These are phyloP conservation scores for Epichloe glyceriae DNA, from an alignment of 2,329 filamentous ascomycete genomes.

Conservation along the genomic window DNA sequence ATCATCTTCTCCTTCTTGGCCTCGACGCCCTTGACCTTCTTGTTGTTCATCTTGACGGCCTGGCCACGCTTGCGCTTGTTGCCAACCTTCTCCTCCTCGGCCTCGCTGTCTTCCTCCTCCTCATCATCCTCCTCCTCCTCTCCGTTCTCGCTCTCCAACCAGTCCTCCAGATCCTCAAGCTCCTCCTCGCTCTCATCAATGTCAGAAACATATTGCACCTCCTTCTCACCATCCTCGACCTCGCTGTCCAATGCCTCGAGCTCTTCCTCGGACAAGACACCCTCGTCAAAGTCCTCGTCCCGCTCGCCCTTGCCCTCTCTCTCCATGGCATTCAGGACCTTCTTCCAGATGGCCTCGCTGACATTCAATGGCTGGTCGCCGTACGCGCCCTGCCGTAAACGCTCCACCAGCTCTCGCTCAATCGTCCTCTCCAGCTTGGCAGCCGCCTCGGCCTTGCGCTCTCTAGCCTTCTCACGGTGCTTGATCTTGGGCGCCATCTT, in stretches of 20 bases:
- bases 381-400: slow-evolving; percentile 83
- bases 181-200: slow-evolving; percentile 75
- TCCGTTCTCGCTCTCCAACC: slow-evolving; percentile 63
- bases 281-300: slow-evolving; percentile 81
- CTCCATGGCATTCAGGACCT: slow-evolving; percentile 84
- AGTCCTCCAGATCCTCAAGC: slow-evolving; percentile 74
- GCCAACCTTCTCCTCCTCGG: slow-evolving; percentile 41
- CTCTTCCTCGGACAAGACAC: slow-evolving; percentile 66
- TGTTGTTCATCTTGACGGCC: slow-evolving; percentile 33
- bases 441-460: slow-evolving; percentile 64
- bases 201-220: slow-evolving; percentile 89
- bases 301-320: slow-evolving; percentile 68
- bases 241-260: slow-evolving; percentile 57
- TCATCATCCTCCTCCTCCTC: slow-evolving; percentile 46
- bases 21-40: slow-evolving; percentile 43
- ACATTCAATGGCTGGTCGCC: slow-evolving; percentile 91
- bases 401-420: slow-evolving; percentile 85
- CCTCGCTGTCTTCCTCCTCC: slow-evolving; percentile 44
- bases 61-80: slow-evolving; percentile 41
- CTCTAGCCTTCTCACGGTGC: slow-evolving; percentile 60
- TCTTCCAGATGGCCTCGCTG: slow-evolving; percentile 92
- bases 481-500: slow-evolving; percentile 84
- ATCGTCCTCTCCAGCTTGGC: slow-evolving; percentile 94
- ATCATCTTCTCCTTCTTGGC: slow-evolving; percentile 52
- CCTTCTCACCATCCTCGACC: slow-evolving; percentile 58